Conservation (phyloP, 768 basidiomycete species). For the Glaciozyma martinii region DNA sequence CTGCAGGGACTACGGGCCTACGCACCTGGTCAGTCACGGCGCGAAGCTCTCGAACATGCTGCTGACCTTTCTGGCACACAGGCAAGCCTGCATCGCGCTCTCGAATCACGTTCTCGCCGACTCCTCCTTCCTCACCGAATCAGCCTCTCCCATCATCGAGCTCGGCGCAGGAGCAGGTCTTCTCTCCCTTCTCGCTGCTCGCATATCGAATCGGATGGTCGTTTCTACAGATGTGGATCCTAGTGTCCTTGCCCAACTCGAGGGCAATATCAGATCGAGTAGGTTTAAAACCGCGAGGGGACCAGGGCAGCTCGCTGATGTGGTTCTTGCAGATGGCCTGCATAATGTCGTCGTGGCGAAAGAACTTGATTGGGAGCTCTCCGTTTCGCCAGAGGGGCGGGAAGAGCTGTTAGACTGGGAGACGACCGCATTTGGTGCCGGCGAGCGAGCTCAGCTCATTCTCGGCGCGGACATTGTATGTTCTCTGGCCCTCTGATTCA, state of each 20-base stretch:
- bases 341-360: neutral
- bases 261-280: conserved; percentile 19
- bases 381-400: neutral
- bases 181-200: conserved; percentile 14
- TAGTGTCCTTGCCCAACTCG: conserved; percentile 12
- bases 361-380: conserved; percentile 25
- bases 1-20: conserved; percentile 20
- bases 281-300: neutral
- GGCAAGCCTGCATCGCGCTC: conserved; percentile 31
- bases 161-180: conserved; percentile 26
- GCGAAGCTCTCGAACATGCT: too few relatives aligned
- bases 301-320: neutral
- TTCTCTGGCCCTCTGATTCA: too few relatives aligned
- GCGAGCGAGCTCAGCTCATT: conserved; percentile 1
- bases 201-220: neutral
- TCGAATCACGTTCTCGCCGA: conserved; percentile 23
- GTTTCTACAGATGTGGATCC: conserved; percentile 24
- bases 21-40: conserved; percentile 14
- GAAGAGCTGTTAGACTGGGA: conserved; percentile 11
- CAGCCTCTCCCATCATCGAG: conserved; percentile 9
- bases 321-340: conserved; percentile 2
- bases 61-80: neutral
- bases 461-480: conserved; percentile 28
- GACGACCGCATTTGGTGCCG: neutral
- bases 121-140: neutral